phyloP scores from a whole-genome alignment of 768 basidiomycete genomes.

The Leccinellum luteum region DNA sequence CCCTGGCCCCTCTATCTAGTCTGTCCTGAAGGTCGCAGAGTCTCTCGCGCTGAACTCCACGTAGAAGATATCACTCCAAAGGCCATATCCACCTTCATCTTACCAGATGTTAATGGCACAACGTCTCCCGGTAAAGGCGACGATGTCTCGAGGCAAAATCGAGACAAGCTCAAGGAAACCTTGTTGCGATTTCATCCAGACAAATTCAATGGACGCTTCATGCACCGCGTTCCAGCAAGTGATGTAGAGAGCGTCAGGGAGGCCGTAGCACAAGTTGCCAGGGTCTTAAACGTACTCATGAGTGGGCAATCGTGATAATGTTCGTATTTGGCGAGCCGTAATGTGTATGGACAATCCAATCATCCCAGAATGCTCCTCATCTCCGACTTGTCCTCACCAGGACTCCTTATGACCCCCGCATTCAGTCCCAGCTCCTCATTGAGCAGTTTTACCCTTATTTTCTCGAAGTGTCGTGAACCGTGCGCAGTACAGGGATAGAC shows the following conservation, averaged over 20 bases:
- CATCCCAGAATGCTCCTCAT: neutral
- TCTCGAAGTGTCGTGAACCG: neutral
- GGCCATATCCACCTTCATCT: slow-evolving; percentile 56
- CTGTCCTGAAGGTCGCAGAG: slow-evolving; percentile 18
- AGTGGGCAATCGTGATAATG: slow-evolving; percentile 19
- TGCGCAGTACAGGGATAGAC: neutral
- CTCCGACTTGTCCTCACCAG: neutral
- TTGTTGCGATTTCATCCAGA: slow-evolving; percentile 78
- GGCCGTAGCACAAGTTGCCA: slow-evolving; percentile 60
- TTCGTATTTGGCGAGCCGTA: neutral
- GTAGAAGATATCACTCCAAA: slow-evolving; percentile 55
- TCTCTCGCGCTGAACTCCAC: slow-evolving; percentile 15
- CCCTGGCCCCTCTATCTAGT: slow-evolving; percentile 65
- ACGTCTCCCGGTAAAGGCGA: slow-evolving; percentile 8
- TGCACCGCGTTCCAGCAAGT: slow-evolving; percentile 44
- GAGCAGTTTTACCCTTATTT: neutral
- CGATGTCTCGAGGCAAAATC: slow-evolving; percentile 43
- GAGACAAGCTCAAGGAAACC: slow-evolving; percentile 64
- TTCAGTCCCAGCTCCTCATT: neutral
- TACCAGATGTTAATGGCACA: slow-evolving; percentile 29
- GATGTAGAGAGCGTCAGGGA: slow-evolving; percentile 55
- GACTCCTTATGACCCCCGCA: neutral
- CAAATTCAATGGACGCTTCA: slow-evolving; percentile 75
- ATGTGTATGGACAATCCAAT: neutral
- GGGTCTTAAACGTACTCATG: slow-evolving; percentile 59